Percentiles rank a stretch among this genome's conserved stretches.
Evolutionary conservation across 2,329 filamentous ascomycete genomes (phyloP).

Genomic region (Fusarium armeniacum): DNA sequence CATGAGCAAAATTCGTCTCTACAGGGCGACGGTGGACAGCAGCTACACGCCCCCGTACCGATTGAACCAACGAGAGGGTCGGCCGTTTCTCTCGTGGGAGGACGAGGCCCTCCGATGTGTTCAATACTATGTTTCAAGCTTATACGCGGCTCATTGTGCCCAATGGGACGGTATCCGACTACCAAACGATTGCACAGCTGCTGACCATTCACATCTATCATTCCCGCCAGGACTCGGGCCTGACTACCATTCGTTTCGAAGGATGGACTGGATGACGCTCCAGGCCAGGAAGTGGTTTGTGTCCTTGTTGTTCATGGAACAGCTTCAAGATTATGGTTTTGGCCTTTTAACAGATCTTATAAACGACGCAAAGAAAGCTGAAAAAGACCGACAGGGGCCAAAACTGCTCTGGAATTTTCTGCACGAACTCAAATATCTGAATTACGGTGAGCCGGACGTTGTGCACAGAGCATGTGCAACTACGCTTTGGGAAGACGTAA

Average conservation of each 20-base stretch:
- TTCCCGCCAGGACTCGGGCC: neutral
- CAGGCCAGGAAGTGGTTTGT: too few species aligned
- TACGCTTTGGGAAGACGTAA: neutral
- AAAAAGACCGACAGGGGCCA: neutral
- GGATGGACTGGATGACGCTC: neutral
- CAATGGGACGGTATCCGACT: neutral
- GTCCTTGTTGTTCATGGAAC: neutral
- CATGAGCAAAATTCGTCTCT: conserved; percentile 7
- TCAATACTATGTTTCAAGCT: neutral
- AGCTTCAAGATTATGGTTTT: neutral
- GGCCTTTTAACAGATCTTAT: neutral
- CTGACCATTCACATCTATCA: neutral
- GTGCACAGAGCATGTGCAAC: neutral
- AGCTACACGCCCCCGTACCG: neutral
- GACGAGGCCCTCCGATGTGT: conserved; percentile 9
- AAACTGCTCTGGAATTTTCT: neutral
- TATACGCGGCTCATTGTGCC: conserved; percentile 2
- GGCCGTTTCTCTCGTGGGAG: neutral
- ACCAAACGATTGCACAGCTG: neutral
- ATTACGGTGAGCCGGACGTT: neutral
- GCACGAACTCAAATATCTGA: too few species aligned
- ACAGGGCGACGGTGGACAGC: neutral
- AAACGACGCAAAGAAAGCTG: neutral
- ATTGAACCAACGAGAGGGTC: neutral
- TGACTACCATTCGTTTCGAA: neutral